Conservation (phyloP, 2,329 filamentous ascomycete species). For the Cryphonectria radicalis region DNA sequence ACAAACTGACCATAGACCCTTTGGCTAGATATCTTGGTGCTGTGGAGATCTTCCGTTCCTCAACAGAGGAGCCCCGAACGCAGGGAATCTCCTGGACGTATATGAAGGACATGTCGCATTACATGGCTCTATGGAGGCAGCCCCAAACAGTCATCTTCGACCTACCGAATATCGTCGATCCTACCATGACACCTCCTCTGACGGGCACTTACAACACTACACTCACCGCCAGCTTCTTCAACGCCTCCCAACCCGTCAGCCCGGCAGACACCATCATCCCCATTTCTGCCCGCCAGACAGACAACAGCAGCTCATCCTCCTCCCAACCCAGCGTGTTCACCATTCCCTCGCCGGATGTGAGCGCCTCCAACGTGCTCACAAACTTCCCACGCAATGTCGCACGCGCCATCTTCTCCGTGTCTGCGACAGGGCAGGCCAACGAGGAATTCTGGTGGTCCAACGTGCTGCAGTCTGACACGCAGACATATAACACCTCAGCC, state of each 20-base stretch:
- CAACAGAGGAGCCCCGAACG: slow-evolving; percentile 67
- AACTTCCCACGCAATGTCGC: slow-evolving; percentile 67
- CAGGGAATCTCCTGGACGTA: slow-evolving; percentile 67
- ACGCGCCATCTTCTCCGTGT: slow-evolving; percentile 73
- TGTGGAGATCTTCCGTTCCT: slow-evolving; percentile 68
- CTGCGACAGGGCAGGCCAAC: slow-evolving; percentile 73
- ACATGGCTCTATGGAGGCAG: slow-evolving; percentile 59
- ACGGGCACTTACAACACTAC: slow-evolving; percentile 66
- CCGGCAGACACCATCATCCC: slow-evolving; percentile 71
- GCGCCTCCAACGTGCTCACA: slow-evolving; percentile 59
- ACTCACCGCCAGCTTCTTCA: slow-evolving; percentile 61
- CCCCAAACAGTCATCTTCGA: slow-evolving; percentile 70
- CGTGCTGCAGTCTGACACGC: slow-evolving; percentile 63
- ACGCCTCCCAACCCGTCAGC: slow-evolving; percentile 39
- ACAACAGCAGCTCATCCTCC: slow-evolving; percentile 39
- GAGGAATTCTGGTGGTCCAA: slow-evolving; percentile 91
- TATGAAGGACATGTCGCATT: slow-evolving; percentile 68
- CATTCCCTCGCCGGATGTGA: slow-evolving; percentile 58
- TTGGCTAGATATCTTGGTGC: slow-evolving; percentile 59
- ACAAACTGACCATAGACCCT: background rate
- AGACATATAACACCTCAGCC: slow-evolving; percentile 59
- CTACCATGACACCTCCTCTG: slow-evolving; percentile 38
- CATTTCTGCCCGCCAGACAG: slow-evolving; percentile 59
- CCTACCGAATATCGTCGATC: slow-evolving; percentile 63
- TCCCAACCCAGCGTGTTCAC: slow-evolving; percentile 66